Evolutionary conservation across 2,329 filamentous ascomycete species (phyloP), one percentile per base, ranked within the genome.

Genomic region (Ambrosiella beaveri): DNA sequence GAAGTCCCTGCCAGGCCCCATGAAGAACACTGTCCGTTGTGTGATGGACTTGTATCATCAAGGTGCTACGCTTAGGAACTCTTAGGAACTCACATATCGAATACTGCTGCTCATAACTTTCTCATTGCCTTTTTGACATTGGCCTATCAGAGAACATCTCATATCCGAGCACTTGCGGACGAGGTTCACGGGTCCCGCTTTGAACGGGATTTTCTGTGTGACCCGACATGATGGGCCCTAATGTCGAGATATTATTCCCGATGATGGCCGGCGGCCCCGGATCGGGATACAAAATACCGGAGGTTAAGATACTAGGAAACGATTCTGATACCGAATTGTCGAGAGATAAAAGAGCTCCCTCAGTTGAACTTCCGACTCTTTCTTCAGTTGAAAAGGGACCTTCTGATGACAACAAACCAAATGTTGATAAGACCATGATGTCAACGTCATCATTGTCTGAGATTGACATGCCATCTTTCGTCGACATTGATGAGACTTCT

Each of bases 381-480:
- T 13, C 11, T 11, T 11, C 27, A 1, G 35, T 11, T 51, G 47
- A 51, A 36, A 35, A n/a, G 2, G 27, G 2, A 11, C 15, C 27
- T 9, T 11, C 12, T 35, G 19, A 51, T 36, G 19, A 41, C 39
- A 12, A 41, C 13, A 11, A 15, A 15, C 27, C 3, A 11, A 27
- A 19, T 35, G 15, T 27, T 17, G 8, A 15, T 47, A 17, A 47
- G 5, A 47, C 19, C 47, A 27, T 35, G 2, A 51, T 51, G 47
- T 35, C 47, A 36, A 51, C 52, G 9, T 54, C 52, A 9, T 54
- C 52, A 41, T 54, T 54, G 35, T 54, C 52, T 19, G 52, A 54
- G 1, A 19, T 41, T 19, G 52, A 54, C 13, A 8, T 51, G 9
- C 17, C 47, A 51, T 51, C 47, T 51, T 19, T 35, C 17, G 13